Evolutionary conservation across 2,329 filamentous ascomycete species (phyloP).

Genomic region (Aspergillus bombycis): DNA sequence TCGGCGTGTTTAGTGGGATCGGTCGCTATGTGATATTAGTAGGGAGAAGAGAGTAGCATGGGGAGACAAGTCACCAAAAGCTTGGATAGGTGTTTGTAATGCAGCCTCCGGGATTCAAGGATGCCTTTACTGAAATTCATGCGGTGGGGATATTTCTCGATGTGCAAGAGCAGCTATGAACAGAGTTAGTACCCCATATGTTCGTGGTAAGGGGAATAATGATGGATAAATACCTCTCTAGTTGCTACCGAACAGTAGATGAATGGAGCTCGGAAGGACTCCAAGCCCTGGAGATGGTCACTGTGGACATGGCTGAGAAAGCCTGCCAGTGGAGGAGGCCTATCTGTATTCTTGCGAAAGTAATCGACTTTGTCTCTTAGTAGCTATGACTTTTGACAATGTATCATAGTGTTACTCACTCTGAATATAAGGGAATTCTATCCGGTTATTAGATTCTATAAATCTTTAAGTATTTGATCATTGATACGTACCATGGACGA

Average conservation of each 20-base stretch:
- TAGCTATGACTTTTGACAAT: not conserved
- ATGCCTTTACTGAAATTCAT: conserved; percentile 80
- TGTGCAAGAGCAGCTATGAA: conserved; percentile 67
- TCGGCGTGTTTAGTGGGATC: conserved; percentile 80
- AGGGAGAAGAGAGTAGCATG: not conserved
- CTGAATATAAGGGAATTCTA: conserved; percentile 78
- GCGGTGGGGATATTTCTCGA: conserved; percentile 78
- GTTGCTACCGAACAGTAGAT: conserved; percentile 90
- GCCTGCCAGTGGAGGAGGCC: conserved; percentile 71
- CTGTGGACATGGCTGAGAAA: conserved; percentile 93
- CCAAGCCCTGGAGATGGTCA: conserved; percentile 82
- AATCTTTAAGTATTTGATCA: not conserved
- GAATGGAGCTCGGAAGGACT: conserved; percentile 75
- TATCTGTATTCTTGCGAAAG: conserved; percentile 64
- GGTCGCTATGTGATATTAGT: conserved; percentile 60
- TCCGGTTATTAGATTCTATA: conserved; percentile 16
- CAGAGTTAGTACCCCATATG: not conserved
- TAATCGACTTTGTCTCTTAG: conserved; percentile 69
- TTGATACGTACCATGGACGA: conserved; percentile 52
- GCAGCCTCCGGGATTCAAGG: conserved; percentile 72
- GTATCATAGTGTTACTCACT: conserved; percentile 47
- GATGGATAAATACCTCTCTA: conserved; percentile 56
- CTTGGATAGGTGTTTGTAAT: conserved; percentile 74
- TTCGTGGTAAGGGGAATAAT: not conserved
- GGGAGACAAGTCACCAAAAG: conserved; percentile 59